Conservation (phyloP, 2,329 filamentous ascomycete genomes). For the Cercospora zeina region DNA sequence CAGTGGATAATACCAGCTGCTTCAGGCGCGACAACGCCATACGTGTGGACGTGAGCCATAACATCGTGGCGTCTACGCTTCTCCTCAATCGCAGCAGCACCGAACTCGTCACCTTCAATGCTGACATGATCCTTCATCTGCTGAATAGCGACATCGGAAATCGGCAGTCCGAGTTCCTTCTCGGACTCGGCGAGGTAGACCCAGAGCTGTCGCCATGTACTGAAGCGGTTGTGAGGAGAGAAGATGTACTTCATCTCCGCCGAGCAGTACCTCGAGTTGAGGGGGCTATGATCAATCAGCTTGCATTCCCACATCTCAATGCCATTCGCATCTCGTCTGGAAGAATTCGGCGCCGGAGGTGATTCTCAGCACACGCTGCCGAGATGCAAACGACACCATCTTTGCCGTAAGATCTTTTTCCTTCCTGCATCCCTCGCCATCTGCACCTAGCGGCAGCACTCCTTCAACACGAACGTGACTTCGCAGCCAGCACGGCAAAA, state of each 20-base stretch:
- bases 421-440: not conserved
- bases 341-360: not conserved
- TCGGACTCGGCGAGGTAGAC: constrained; percentile 78
- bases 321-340: not conserved
- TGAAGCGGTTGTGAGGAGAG: constrained; percentile 70
- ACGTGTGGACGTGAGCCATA: constrained; percentile 62
- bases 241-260: constrained; percentile 78
- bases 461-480: not conserved
- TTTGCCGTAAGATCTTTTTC: not conserved
- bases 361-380: not conserved
- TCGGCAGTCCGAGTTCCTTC: constrained; percentile 74
- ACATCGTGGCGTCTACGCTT: constrained; percentile 48
- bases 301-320: not conserved
- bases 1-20: constrained; percentile 83
- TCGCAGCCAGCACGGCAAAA: not conserved
- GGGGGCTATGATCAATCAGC: constrained; percentile 52
- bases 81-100: constrained; percentile 51
- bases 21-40: constrained; percentile 69
- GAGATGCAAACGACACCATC: not conserved
- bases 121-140: constrained; percentile 50
- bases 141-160: constrained; percentile 62
- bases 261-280: constrained; percentile 71
- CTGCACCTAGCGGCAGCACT: no score
- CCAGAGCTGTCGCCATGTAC: constrained; percentile 85
- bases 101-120: constrained; percentile 53